Base-by-base conservation (phyloP, 306 rosid species). In the Purshia tridentata region DNA sequence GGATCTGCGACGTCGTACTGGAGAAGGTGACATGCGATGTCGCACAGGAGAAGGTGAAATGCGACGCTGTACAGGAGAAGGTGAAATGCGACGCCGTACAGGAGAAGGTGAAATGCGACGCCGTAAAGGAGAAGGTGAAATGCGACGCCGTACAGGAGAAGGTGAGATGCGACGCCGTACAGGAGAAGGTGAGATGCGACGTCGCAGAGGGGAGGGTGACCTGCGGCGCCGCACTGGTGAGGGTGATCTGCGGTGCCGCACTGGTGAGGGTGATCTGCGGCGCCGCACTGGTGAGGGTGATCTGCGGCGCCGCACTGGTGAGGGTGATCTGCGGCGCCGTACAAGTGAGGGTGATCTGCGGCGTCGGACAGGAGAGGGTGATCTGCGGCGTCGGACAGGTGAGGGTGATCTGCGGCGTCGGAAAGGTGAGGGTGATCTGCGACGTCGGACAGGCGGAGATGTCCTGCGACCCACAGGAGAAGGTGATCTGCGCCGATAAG, bases 41-140 rank as follows among this genome's bases (percentile, higher is more conserved):
- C 64, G 84, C 1, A 52, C 55, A 59, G 96, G 96, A 9, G 97
- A 88, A 54, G 85, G 92, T 0, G 90, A 82, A 11, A 83, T 82
- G 47, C 84, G 82, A 0, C 44, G 80, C 2, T 2, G 29, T 11
- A 23, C 45, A 22, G 82, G 82, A 16, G 93, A 91, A 40, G 77
- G 83, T 0, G 91, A 88, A 40, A 84, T 81, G 6, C 90, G 87
- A 73, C 84, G 87, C 29, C 86, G 63, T 69, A 80, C 45, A 19
- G 81, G 88, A 19, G 78, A 76, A 58, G 92, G 80, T 56, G 60
- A 66, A 58, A 85, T 83, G 37, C 85, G 80, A 0, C 42, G 79
- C 2, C 78, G 74, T 12, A 41, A 1, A 57, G 77, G 75, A 8
- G 83, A 77, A 9, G 82, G 81, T 4, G 83, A 78, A n/a, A 79